Evolutionary conservation across 2,329 filamentous ascomycete species (phyloP).

Genomic region (Dactylonectria macrodidyma): DNA sequence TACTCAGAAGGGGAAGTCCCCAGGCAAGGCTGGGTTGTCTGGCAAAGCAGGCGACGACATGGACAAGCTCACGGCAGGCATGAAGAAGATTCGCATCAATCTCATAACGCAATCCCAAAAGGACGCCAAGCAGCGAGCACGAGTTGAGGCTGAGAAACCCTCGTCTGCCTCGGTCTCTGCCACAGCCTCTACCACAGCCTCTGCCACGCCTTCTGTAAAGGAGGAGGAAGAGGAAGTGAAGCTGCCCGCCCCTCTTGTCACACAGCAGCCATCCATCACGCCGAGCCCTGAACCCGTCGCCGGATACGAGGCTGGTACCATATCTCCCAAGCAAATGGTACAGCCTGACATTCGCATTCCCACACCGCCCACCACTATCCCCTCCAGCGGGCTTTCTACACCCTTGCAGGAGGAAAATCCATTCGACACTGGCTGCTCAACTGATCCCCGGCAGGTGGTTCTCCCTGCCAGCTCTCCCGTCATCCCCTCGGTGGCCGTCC

Average conservation of each 20-base stretch:
- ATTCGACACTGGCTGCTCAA: conserved; percentile 37
- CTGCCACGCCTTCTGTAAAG: conserved; percentile 13
- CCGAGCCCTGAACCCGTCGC: not conserved
- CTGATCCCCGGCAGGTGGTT: conserved; percentile 42
- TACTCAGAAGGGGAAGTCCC: conserved; percentile 30
- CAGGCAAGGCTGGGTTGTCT: conserved; percentile 34
- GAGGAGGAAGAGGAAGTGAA: conserved; percentile 10
- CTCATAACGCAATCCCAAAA: conserved; percentile 72
- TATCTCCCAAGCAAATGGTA: conserved; percentile 36
- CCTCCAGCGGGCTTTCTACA: conserved; percentile 45
- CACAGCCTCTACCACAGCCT: conserved; percentile 6
- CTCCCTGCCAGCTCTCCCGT: conserved; percentile 51
- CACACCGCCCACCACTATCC: conserved; percentile 43
- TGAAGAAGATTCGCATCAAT: conserved; percentile 76
- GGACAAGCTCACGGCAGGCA: conserved; percentile 69
- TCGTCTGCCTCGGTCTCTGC: conserved; percentile 19
- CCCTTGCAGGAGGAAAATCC: conserved; percentile 44
- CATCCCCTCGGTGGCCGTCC: conserved; percentile 47
- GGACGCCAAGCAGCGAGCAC: conserved; percentile 64
- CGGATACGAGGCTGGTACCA: conserved; percentile 6
- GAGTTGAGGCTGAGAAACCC: conserved; percentile 42
- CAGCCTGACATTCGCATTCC: conserved; percentile 27
- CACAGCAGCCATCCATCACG: conserved; percentile 18
- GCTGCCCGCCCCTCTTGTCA: not conserved
- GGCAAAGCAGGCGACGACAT: conserved; percentile 56